Conservation (phyloP, 768 basidiomycete species). For the Collybiopsis luxurians region DNA sequence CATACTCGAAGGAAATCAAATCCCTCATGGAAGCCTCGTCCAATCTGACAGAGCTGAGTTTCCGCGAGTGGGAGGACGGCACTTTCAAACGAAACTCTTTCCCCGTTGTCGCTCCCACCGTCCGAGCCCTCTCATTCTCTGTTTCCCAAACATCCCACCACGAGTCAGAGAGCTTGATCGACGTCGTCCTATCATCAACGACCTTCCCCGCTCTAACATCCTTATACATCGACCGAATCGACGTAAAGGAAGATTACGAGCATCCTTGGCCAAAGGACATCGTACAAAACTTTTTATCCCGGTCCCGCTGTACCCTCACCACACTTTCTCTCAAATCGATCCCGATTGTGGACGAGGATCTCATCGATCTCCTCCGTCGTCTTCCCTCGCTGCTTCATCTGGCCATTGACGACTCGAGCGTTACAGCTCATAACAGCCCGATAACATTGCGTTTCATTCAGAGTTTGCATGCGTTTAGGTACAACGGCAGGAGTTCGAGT, state of each 20-base stretch:
- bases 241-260: background rate
- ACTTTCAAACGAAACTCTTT: too few species aligned
- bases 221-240: background rate
- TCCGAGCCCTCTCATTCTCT: background rate
- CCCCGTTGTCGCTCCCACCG: too few species aligned
- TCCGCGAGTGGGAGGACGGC: too few species aligned
- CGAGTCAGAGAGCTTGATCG: background rate
- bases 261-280: background rate
- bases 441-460: background rate
- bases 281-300: background rate
- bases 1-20: too few species aligned
- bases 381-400: conserved; percentile 1
- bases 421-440: background rate
- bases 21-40: too few species aligned
- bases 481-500: background rate
- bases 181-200: background rate
- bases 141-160: background rate
- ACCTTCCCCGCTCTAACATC: background rate
- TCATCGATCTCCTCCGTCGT: background rate
- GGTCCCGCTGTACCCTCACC: background rate
- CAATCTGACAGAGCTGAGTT: too few species aligned
- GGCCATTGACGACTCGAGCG: background rate
- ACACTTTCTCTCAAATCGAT: background rate
- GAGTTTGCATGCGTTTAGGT: background rate
- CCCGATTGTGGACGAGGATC: background rate